These are phyloP conservation scores for Lichenothelia convexa DNA, from an alignment of 495 filamentous ascomycete genomes.

Conservation along the genomic window DNA sequence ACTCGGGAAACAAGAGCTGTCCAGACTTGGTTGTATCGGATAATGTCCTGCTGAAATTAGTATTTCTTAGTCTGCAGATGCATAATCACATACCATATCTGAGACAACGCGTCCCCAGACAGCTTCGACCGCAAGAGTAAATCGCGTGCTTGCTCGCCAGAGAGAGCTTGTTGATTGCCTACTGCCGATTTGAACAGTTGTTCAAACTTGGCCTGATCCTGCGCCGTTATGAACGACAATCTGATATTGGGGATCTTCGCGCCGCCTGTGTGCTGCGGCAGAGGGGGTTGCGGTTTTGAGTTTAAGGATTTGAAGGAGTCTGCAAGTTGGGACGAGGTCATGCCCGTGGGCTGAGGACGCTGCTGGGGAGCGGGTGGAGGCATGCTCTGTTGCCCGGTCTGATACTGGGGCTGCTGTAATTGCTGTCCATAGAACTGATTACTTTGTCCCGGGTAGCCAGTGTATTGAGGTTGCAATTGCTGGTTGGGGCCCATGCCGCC, in stretches of 20 bases:
- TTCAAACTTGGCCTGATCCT: conserved; percentile 95
- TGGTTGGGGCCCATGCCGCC: no score
- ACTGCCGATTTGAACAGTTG: conserved; percentile 94
- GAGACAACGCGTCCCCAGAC: conserved; percentile 59
- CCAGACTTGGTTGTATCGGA: conserved; percentile 94
- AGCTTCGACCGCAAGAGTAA: conserved; percentile 75
- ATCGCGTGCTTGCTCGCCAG: conserved; percentile 79
- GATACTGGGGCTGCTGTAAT: conserved; percentile 15
- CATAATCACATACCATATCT: conserved; percentile 51
- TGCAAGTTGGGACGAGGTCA: conserved; percentile 66
- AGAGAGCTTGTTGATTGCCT: conserved; percentile 69
- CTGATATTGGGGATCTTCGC: conserved; percentile 86
- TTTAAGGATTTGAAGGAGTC: conserved; percentile 52
- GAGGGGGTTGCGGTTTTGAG: conserved; percentile 24
- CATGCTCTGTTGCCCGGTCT: conserved; percentile 17
- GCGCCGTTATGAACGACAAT: conserved; percentile 84
- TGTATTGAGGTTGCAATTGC: conserved; percentile 7
- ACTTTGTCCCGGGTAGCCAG: conserved; percentile 15
- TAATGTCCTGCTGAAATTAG: conserved; percentile 45
- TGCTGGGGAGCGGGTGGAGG: conserved; percentile 21
- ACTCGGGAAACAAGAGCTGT: conserved; percentile 93
- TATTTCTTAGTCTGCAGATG: background rate
- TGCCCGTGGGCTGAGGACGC: conserved; percentile 27
- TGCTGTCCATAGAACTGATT: conserved; percentile 21
- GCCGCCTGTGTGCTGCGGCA: conserved; percentile 21